Evolutionary conservation across 2,329 filamentous ascomycete genomes (phyloP), one percentile per base, ranked within the genome.

Genomic region (Fusarium falciforme): DNA sequence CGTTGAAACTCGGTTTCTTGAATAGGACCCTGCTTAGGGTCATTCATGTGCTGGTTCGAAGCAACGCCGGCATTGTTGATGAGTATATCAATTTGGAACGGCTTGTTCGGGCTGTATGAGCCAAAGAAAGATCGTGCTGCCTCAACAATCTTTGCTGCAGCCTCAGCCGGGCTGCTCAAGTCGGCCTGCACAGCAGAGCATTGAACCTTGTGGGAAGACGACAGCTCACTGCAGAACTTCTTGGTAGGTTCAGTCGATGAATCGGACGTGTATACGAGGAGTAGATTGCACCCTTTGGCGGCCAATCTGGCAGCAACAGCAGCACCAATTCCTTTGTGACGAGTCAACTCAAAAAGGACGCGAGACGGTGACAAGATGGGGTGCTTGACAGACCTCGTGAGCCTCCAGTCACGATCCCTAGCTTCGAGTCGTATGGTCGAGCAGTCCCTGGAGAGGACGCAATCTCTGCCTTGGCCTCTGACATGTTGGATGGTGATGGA

Each of bases 51-150:
- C 76, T 92, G 89, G 83, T 96, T 96, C 42, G 89, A 84, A 35
- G 89, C 85, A 8, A 91, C 85, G 63, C 94, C 95, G 33, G 95
- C 94, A 82, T 97, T 97, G 88, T 97, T 97, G 85, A 97, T 86
- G 62, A 97, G 85, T 70, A 97, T 94, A 83, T 97, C 94, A 78
- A 97, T 88, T 78, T 79, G 78, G 68, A 83, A 80, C 8, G 73
- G 62, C 14, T 65, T 71, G 12, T 64, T 38, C 1, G 64, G 22
- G 27, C 58, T 77, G 71, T 78, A 80, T 12, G 75, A 76, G 10
- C 65, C 49, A 70, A 77, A 81, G 59, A 82, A 74, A 17, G 47
- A 36, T 16, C 61, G 67, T 38, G 81, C 81, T 20, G 80, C 79
- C 4, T 78, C 72, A 17, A 83, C 66, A 42, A 83, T 79, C 55